Evolutionary conservation across 257 asterid species (phyloP).

Genomic region (Solanum gracilifrons): DNA sequence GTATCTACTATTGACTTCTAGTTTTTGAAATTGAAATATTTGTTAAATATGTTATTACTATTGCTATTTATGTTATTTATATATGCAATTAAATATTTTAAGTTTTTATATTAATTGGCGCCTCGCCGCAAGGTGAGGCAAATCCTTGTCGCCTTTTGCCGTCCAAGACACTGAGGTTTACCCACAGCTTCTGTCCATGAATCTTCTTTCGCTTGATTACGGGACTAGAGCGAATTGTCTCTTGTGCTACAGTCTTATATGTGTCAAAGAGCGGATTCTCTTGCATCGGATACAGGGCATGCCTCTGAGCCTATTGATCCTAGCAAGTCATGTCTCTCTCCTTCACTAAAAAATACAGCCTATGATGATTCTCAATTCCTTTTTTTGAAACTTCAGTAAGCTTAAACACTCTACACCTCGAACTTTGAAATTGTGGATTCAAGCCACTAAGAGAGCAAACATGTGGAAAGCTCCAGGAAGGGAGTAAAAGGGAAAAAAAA

Average conservation of each 20-base stretch:
- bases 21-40: background rate
- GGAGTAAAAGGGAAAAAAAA: background rate
- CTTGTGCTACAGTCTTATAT: background rate
- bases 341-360: too few species aligned
- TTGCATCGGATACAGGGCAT: background rate
- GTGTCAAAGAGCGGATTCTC: background rate
- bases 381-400: too few species aligned
- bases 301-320: background rate
- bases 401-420: background rate
- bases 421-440: background rate
- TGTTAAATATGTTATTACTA: background rate
- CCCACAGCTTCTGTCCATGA: background rate
- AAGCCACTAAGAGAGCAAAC: background rate
- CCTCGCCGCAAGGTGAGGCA: background rate
- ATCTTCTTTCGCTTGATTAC: background rate
- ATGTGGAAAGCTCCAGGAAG: background rate
- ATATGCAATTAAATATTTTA: too few species aligned
- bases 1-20: background rate
- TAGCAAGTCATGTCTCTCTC: too few species aligned
- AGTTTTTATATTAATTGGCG: background rate
- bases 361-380: background rate
- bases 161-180: background rate
- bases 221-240: background rate
- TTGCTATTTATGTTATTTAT: too few species aligned
- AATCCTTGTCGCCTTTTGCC: background rate